phyloP scores from a whole-genome alignment of 768 basidiomycete species.

The Termitomyces sp. region DNA sequence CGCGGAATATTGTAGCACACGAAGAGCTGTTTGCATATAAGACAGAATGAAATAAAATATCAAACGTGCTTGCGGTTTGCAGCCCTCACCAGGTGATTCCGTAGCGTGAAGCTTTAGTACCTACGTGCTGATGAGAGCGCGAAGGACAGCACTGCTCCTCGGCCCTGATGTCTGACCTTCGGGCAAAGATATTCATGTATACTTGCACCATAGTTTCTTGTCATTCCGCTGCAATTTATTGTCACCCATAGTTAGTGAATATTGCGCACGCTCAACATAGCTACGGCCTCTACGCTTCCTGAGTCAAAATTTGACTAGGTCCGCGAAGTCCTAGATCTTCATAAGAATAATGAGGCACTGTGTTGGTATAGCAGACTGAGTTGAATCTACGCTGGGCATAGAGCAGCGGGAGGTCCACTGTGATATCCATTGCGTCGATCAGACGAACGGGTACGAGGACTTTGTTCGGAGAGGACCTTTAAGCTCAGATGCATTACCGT shows the following conservation, averaged over 20 bases:
- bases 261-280: conserved; percentile 3
- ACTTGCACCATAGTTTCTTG: neutral
- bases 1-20: neutral
- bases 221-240: neutral
- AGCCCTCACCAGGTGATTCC: conserved; percentile 5
- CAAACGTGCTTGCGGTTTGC: neutral
- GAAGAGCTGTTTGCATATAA: neutral
- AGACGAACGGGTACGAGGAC: conserved; percentile 3
- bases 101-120: neutral
- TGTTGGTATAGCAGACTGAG: neutral
- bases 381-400: neutral
- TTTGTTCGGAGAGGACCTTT: neutral
- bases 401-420: conserved; percentile 3
- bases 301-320: conserved; percentile 7
- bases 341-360: neutral
- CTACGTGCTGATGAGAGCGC: neutral
- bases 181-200: conserved; percentile 7
- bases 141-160: conserved; percentile 2
- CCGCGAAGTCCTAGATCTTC: conserved; percentile 6
- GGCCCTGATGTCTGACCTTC: neutral
- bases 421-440: conserved; percentile 10
- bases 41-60: neutral
- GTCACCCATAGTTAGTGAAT: neutral
- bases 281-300: conserved; percentile 4
- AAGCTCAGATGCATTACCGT: neutral